Base-by-base conservation (phyloP, 176 grass and related monocot species). In the Urochloa ruziziensis region DNA sequence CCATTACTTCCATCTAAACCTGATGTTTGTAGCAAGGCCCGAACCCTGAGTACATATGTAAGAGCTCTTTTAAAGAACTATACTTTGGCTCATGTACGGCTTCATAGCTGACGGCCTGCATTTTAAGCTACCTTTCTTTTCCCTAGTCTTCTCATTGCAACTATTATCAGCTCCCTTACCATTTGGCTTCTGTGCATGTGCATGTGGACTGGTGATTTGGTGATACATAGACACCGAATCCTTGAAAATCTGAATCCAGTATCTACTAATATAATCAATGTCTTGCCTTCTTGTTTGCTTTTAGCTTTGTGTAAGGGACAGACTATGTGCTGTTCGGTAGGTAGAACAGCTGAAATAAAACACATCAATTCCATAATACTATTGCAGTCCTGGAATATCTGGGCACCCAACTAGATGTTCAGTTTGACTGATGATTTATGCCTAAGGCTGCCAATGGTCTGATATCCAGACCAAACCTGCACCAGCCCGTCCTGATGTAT, bases 371-470 rank as follows among this genome's bases (percentile, higher is more conserved):
- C n/a, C 16, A 37, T 79, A 24, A 37, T 66, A 14, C 17, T 48
- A 34, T 15, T 52, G 44, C 34, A 42, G 17, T 36, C 30, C 48
- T 40, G 16, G 65, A 58, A 58, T 54, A 81, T 68, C 4, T 68
- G 78, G 62, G 40, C 68, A 73, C 23, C 56, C 53, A 62, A 62
- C 23, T 83, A 28, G 47, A 67, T 76, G 14, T 83, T 83, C 27
- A 83, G 23, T 34, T 83, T 1, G 42, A 56, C 2, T 8, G 16
- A 32, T 10, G 25, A 67, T 52, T 11, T 52, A 33, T 62, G 25
- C 35, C 40, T 53, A n/a, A n/a, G n/a, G n/a, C n/a, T n/a, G n/a
- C n/a, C n/a, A n/a, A n/a, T n/a, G n/a, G n/a, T n/a, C n/a, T n/a
- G n/a, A n/a, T n/a, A n/a, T n/a, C n/a, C n/a, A n/a, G n/a, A n/a